Conservation (phyloP, 2,329 filamentous ascomycete genomes). For the Stemphylium vesicarium region DNA sequence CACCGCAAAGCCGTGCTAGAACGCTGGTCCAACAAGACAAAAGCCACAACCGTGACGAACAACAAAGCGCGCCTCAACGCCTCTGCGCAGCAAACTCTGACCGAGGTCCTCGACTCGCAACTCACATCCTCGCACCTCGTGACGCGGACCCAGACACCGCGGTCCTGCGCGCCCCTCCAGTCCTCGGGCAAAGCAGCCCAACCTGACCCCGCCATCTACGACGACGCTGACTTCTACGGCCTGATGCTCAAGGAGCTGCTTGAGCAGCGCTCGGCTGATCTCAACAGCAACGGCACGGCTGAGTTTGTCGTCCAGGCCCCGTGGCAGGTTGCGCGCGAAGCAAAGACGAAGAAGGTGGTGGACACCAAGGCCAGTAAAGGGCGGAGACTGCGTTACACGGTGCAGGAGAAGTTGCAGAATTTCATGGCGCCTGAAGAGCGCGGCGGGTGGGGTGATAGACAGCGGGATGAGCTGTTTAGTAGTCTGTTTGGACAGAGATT, state of each 20-base stretch:
- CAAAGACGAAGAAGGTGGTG: constrained; percentile 83
- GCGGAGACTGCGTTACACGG: constrained; percentile 89
- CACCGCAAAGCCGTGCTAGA: constrained; percentile 77
- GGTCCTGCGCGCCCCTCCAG: constrained; percentile 78
- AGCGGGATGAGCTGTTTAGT: constrained; percentile 69
- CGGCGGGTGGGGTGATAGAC: constrained; percentile 77
- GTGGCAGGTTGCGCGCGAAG: constrained; percentile 74
- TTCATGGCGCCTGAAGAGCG: constrained; percentile 95
- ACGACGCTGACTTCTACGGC: constrained; percentile 95
- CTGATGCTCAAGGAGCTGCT: constrained; percentile 90
- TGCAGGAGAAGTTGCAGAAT: constrained; percentile 96
- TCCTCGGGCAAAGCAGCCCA: constrained; percentile 48
- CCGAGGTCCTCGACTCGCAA: constrained; percentile 72
- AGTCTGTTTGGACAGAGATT: constrained; percentile 57
- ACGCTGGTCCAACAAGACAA: constrained; percentile 87
- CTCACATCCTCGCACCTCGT: constrained; percentile 72
- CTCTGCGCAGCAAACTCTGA: constrained; percentile 65
- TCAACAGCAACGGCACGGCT: constrained; percentile 52
- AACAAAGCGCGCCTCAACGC: constrained; percentile 65
- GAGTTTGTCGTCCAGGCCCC: constrained; percentile 54
- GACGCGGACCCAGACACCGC: constrained; percentile 71
- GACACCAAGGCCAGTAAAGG: constrained; percentile 97
- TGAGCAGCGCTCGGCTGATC: constrained; percentile 79
- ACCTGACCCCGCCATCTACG: constrained; percentile 68
- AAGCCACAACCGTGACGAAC: constrained; percentile 62